These are phyloP conservation scores for Vitis cinerea DNA, from an alignment of 164 flowering plant genomes.

Conservation along the genomic window DNA sequence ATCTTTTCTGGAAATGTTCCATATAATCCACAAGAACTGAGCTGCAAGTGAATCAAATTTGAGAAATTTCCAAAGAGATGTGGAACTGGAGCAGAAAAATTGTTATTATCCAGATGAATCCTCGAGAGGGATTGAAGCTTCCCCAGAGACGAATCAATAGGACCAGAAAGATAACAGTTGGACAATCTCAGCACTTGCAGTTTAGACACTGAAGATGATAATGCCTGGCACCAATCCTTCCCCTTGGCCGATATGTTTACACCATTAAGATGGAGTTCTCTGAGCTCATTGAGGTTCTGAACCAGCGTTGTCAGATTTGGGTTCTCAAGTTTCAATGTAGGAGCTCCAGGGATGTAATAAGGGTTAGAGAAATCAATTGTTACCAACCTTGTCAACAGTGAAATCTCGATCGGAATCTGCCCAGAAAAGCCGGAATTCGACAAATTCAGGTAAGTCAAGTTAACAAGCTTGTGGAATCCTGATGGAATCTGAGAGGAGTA, in stretches of 20 bases:
- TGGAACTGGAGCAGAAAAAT: too few species aligned
- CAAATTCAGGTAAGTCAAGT: slow-evolving; percentile 45
- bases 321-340: slow-evolving; percentile 24
- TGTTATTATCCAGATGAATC: too few species aligned
- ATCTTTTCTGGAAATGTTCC: too few species aligned
- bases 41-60: too few species aligned
- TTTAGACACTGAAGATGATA: slow-evolving; percentile 33
- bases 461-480: not conserved
- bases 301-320: slow-evolving; percentile 28
- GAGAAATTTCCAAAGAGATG: too few species aligned
- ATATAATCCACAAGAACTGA: too few species aligned
- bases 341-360: not conserved
- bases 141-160: too few species aligned
- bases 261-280: slow-evolving; percentile 30
- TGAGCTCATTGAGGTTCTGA: slow-evolving; percentile 25
- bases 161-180: too few species aligned
- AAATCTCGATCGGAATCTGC: slow-evolving; percentile 38
- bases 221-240: slow-evolving; percentile 31
- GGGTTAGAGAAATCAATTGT: slow-evolving; percentile 33
- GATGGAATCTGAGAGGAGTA: slow-evolving; percentile 13
- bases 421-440: slow-evolving; percentile 49
- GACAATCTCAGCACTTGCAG: slow-evolving; percentile 18
- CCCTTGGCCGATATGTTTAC: slow-evolving; percentile 26
- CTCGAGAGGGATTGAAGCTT: too few species aligned
- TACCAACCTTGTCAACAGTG: slow-evolving; percentile 28